phyloP scores from a whole-genome alignment of 495 filamentous ascomycete species.

The Trichoderma asperelloides region DNA sequence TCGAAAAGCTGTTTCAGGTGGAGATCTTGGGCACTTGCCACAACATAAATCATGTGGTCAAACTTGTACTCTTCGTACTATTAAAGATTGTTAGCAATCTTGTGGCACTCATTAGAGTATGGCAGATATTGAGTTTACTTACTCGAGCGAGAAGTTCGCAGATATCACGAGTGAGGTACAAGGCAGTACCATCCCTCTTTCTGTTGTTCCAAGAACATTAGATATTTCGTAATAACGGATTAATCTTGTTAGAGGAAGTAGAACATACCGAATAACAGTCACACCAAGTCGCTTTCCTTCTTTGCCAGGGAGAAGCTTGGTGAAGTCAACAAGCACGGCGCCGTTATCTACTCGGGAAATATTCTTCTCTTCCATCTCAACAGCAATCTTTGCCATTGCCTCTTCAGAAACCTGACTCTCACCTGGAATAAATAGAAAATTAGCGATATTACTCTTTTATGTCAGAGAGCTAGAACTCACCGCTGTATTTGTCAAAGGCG shows the following conservation, averaged over 20 bases:
- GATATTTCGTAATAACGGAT: slow-evolving; percentile 24
- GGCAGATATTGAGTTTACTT: background rate
- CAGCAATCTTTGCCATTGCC: slow-evolving; percentile 62
- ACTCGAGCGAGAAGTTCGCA: slow-evolving; percentile 48
- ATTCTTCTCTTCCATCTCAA: slow-evolving; percentile 57
- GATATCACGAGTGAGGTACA: slow-evolving; percentile 60
- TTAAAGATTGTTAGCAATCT: background rate
- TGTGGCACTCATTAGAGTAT: background rate
- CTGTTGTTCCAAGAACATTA: slow-evolving; percentile 22
- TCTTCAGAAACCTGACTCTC: slow-evolving; percentile 85
- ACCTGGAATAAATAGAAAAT: slow-evolving; percentile 48
- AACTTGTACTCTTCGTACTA: slow-evolving; percentile 51
- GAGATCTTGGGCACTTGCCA: slow-evolving; percentile 51
- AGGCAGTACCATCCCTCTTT: slow-evolving; percentile 53
- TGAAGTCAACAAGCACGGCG: slow-evolving; percentile 81
- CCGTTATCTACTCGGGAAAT: slow-evolving; percentile 79
- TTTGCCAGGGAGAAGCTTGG: slow-evolving; percentile 57
- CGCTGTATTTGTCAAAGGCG: slow-evolving; percentile 73
- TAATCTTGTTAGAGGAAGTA: slow-evolving; percentile 15
- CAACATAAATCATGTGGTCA: slow-evolving; percentile 63
- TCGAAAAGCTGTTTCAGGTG: slow-evolving; percentile 58
- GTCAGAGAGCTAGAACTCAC: background rate
- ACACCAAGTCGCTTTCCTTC: slow-evolving; percentile 44
- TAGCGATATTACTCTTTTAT: background rate
- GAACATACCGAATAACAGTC: slow-evolving; percentile 10